These are phyloP conservation scores for Malus orientalis DNA, from an alignment of 306 rosid genomes.

Conservation along the genomic window DNA sequence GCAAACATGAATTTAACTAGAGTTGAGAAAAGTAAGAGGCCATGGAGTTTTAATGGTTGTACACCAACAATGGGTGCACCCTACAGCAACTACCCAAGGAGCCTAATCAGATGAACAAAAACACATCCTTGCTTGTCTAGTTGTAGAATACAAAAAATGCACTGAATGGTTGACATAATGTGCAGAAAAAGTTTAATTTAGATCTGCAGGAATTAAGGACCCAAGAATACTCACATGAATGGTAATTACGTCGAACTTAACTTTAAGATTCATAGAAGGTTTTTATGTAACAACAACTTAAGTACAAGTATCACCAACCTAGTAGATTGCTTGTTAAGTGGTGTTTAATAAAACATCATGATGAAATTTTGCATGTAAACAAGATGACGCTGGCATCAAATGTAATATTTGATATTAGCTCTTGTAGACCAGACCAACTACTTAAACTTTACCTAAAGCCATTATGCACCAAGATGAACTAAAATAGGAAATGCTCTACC, in stretches of 20 bases:
- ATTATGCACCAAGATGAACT: not conserved
- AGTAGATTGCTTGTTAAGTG: not conserved
- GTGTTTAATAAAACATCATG: not conserved
- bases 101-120: not conserved
- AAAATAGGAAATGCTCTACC: constrained; percentile 8
- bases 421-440: not conserved
- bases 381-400: not conserved
- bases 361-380: not conserved
- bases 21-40: not conserved
- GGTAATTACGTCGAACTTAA: not conserved
- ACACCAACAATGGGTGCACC: not conserved
- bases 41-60: not conserved
- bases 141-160: not conserved
- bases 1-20: constrained; percentile 36
- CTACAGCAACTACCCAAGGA: not conserved
- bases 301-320: not conserved
- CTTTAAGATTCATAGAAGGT: not conserved
- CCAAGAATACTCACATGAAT: not conserved
- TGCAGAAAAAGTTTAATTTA: not conserved
- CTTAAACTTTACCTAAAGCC: not conserved
- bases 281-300: not conserved
- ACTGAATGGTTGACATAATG: not conserved
- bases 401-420: not conserved
- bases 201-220: not conserved
- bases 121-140: not conserved